These are phyloP conservation scores for Tilletia setariae DNA, from an alignment of 1,284 basidiomycete genomes.

Conservation along the genomic window DNA sequence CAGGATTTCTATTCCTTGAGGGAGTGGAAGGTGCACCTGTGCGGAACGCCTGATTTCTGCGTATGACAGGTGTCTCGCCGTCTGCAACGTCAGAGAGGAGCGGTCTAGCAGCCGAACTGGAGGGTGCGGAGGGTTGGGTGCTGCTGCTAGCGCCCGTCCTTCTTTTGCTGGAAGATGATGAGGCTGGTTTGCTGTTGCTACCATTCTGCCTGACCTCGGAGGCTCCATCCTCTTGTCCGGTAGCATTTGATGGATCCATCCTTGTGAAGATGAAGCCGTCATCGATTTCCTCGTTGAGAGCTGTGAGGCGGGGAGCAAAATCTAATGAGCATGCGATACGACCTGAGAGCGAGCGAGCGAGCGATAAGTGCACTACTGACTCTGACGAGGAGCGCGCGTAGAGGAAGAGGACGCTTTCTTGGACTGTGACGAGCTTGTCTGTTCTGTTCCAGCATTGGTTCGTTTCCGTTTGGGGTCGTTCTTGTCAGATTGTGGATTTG, in stretches of 20 bases:
- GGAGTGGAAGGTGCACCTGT: background rate
- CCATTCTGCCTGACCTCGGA: background rate
- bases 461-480: background rate
- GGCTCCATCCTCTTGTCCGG: too few relatives aligned
- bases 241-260: background rate
- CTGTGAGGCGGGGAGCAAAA: background rate
- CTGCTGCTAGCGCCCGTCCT: background rate
- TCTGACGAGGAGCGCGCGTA: background rate
- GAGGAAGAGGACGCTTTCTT: too few relatives aligned
- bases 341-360: too few relatives aligned
- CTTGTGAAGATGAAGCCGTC: slow-evolving; percentile 10
- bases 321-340: background rate
- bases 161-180: background rate
- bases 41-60: slow-evolving; percentile 4
- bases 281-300: slow-evolving; percentile 1
- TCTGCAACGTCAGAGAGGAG: slow-evolving; percentile 24
- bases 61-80: slow-evolving; percentile 13
- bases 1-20: background rate
- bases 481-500: background rate
- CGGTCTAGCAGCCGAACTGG: slow-evolving; percentile 21
- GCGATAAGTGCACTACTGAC: background rate
- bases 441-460: background rate
- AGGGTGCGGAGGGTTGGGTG: background rate
- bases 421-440: too few relatives aligned
- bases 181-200: too few relatives aligned